These are phyloP conservation scores for Ustilago sp. DNA, from an alignment of 1,284 basidiomycete species.

Conservation along the genomic window DNA sequence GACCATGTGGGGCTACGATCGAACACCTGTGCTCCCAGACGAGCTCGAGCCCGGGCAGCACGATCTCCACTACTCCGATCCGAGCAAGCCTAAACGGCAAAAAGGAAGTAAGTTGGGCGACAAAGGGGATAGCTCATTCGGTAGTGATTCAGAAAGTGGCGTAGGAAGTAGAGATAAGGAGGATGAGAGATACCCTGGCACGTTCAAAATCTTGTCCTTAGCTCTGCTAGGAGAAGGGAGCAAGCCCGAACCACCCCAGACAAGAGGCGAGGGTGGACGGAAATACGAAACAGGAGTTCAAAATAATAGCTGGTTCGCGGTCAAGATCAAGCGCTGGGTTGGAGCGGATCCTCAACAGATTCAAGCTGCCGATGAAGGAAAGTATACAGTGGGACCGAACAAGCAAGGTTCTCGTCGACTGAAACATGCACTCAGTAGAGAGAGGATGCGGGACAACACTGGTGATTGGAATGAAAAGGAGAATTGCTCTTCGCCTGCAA, in stretches of 20 bases:
- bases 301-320: constrained; percentile 37
- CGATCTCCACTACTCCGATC: constrained; percentile 33
- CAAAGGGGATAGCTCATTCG: constrained; percentile 26
- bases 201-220: constrained; percentile 31
- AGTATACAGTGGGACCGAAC: constrained; percentile 11
- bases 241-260: constrained; percentile 22
- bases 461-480: neutral
- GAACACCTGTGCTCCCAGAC: constrained; percentile 25
- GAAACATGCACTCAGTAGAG: constrained; percentile 19
- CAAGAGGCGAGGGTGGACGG: constrained; percentile 20
- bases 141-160: constrained; percentile 23
- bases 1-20: constrained; percentile 43
- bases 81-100: neutral
- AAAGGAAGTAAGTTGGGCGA: neutral
- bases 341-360: constrained; percentile 13
- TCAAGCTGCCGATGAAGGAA: constrained; percentile 1
- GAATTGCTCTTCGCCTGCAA: constrained; percentile 26
- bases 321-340: constrained; percentile 34
- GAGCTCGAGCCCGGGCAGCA: constrained; percentile 28
- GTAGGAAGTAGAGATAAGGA: constrained; percentile 7
- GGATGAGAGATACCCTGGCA: constrained; percentile 40
- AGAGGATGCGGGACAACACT: constrained; percentile 5
- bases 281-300: constrained; percentile 40
- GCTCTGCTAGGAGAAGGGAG: constrained; percentile 35
- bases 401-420: constrained; percentile 10